Evolutionary conservation across 129 eudicot genomes (phyloP).

Genomic region (Flaveria trinervia): DNA sequence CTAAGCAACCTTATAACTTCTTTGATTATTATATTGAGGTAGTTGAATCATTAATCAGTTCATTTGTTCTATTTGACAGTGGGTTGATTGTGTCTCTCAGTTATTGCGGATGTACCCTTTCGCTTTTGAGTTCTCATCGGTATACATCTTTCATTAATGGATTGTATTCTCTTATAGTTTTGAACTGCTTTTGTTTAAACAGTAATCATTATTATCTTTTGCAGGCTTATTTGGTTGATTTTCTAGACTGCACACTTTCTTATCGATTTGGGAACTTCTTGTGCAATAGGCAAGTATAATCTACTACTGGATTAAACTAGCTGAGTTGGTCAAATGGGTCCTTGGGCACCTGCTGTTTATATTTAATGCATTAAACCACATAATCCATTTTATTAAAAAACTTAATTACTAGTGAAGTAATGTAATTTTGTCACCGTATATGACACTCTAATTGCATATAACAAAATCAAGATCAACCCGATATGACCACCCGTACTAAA

Average conservation of each 20-base stretch:
- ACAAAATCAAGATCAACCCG: neutral
- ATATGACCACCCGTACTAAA: neutral
- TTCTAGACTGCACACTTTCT: slow-evolving; percentile 75
- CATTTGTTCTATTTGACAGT: slow-evolving; percentile 48
- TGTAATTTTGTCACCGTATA: neutral
- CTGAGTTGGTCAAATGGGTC: neutral
- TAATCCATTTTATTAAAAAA: neutral
- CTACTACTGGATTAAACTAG: neutral
- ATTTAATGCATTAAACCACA: neutral
- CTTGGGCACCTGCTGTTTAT: neutral
- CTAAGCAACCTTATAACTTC: neutral
- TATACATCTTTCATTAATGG: slow-evolving; percentile 40
- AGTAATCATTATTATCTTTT: slow-evolving; percentile 18
- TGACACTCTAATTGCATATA: neutral
- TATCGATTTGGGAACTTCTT: slow-evolving; percentile 97
- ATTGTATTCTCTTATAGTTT: neutral
- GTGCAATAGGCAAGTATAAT: slow-evolving; percentile 70
- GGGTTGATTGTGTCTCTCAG: slow-evolving; percentile 97
- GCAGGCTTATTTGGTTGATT: slow-evolving; percentile 92
- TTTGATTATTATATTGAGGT: slow-evolving; percentile 5
- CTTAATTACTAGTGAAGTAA: neutral
- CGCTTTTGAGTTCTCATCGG: slow-evolving; percentile 96
- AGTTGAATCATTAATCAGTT: neutral
- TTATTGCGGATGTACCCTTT: slow-evolving; percentile 88
- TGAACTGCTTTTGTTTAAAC: neutral